Percentiles rank a stretch among this genome's conserved stretches.
Conservation (phyloP, 768 basidiomycete species). For the Tylopilus intermedius region DNA sequence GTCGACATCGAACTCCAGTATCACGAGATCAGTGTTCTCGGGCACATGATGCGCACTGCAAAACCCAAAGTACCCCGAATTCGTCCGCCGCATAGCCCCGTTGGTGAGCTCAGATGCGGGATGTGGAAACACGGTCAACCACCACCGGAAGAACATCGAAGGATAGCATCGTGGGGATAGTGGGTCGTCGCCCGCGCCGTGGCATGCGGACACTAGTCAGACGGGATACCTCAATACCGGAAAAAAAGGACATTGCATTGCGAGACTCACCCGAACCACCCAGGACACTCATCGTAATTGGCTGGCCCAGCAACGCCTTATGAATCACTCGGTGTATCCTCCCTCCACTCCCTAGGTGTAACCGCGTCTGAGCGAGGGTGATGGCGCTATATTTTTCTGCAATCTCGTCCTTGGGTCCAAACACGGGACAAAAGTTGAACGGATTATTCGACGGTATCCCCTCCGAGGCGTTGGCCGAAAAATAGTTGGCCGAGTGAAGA, state of each 20-base stretch:
- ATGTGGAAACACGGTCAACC: constrained; percentile 96
- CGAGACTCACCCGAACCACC: constrained; percentile 74
- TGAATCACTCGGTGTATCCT: constrained; percentile 78
- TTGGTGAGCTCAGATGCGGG: constrained; percentile 97
- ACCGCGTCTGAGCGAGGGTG: constrained; percentile 64
- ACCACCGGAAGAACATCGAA: constrained; percentile 94
- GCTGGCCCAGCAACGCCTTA: constrained; percentile 77
- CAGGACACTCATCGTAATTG: constrained; percentile 84
- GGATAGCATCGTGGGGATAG: constrained; percentile 85
- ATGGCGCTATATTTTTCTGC: constrained; percentile 74
- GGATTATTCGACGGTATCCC: constrained; percentile 43
- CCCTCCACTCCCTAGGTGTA: constrained; percentile 77
- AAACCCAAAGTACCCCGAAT: constrained; percentile 92
- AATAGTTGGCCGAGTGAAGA: constrained; percentile 50
- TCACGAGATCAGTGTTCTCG: constrained; percentile 89
- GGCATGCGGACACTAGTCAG: constrained; percentile 81
- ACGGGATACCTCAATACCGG: not conserved
- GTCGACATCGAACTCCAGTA: constrained; percentile 91
- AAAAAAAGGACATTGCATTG: not conserved
- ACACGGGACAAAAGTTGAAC: constrained; percentile 88
- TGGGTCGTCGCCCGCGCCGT: constrained; percentile 90
- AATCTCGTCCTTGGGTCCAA: constrained; percentile 77
- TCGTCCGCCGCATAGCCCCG: constrained; percentile 88
- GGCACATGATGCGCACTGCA: constrained; percentile 92
- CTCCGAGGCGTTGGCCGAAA: constrained; percentile 32